Conservation (phyloP, 768 basidiomycete genomes). For the Boletus tomentosulus region DNA sequence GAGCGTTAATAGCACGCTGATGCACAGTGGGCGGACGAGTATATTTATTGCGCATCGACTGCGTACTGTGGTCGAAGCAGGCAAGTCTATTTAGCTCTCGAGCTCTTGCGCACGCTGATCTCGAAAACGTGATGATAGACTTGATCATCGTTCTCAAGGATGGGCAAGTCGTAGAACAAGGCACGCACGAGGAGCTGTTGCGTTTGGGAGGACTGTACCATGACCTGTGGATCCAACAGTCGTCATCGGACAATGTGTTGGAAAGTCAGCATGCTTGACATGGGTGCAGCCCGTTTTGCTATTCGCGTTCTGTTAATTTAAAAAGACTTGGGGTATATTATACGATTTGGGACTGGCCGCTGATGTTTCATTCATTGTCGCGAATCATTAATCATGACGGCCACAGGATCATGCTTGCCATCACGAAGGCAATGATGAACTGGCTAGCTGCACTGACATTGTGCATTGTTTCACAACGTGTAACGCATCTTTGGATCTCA, state of each 20-base stretch:
- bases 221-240: conserved; percentile 81
- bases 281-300: neutral
- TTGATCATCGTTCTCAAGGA: conserved; percentile 90
- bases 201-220: conserved; percentile 65
- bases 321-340: neutral
- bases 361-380: too few species aligned
- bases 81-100: conserved; percentile 35
- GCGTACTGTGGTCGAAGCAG: conserved; percentile 87
- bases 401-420: neutral
- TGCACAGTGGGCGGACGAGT: conserved; percentile 80
- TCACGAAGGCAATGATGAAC: neutral
- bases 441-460: neutral
- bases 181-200: conserved; percentile 87
- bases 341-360: too few species aligned
- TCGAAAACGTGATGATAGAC: conserved; percentile 44
- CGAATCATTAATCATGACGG: neutral
- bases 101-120: neutral
- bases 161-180: conserved; percentile 89
- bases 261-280: conserved; percentile 12
- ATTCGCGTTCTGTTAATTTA: neutral
- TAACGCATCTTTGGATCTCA: neutral
- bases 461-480: neutral
- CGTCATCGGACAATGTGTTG: conserved; percentile 33
- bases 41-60: conserved; percentile 96
- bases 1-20: conserved; percentile 78